phyloP scores from a whole-genome alignment of 2,329 filamentous ascomycete species.

The Trichoderma hamatum region DNA sequence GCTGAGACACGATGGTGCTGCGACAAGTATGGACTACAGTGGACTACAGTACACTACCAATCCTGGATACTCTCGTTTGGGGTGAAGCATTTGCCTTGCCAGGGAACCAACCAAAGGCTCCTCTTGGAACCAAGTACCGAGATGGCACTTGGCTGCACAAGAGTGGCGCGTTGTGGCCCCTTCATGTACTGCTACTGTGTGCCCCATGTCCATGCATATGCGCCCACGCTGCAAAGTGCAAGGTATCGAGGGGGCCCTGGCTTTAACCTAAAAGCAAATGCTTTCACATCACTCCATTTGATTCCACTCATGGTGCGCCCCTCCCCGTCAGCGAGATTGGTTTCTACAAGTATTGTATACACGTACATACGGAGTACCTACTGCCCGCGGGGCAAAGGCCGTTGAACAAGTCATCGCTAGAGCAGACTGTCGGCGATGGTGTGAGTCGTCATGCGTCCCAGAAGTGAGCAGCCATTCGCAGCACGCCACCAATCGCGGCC shows the following conservation, averaged over 20 bases:
- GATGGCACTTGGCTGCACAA: conserved; percentile 29
- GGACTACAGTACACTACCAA: too few relatives aligned
- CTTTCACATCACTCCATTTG: conserved; percentile 8
- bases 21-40: background rate
- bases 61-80: too few relatives aligned
- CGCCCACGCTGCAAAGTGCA: background rate
- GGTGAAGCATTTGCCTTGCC: background rate
- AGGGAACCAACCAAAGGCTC: conserved; percentile 20
- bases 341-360: background rate
- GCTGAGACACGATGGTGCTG: background rate
- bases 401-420: conserved; percentile 15
- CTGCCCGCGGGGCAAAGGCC: conserved; percentile 5
- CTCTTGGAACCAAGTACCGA: conserved; percentile 28
- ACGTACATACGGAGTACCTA: background rate
- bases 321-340: conserved; percentile 17
- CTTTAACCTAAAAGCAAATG: conserved; percentile 14
- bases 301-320: background rate
- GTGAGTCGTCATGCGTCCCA: conserved; percentile 11
- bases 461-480: conserved; percentile 14
- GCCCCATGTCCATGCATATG: conserved; percentile 4
- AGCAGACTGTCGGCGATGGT: conserved; percentile 17
- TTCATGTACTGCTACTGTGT: conserved; percentile 9
- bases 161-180: conserved; percentile 18
- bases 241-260: conserved; percentile 2
- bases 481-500: conserved; percentile 14